phyloP scores from a whole-genome alignment of 108 stramenopile species.

The Cyclotella sp. region DNA sequence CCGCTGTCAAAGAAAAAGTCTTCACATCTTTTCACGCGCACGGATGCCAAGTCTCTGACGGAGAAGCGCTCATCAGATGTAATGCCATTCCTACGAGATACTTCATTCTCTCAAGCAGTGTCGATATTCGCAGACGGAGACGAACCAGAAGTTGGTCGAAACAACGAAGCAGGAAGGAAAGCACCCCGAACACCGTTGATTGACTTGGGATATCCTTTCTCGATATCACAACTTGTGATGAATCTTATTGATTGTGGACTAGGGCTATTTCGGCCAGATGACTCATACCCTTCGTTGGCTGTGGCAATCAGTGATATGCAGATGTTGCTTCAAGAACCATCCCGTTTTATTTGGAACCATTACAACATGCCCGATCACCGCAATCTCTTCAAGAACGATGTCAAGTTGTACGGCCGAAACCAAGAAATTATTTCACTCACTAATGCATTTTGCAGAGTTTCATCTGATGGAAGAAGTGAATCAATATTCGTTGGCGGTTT shows the following conservation, averaged over 20 bases:
- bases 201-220: slow-evolving; percentile 13
- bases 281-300: slow-evolving; percentile 18
- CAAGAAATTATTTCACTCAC: slow-evolving; percentile 22
- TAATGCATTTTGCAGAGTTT: slow-evolving; percentile 36
- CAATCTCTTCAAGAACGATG: neutral
- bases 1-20: too few species aligned
- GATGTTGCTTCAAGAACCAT: slow-evolving; percentile 23
- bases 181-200: neutral
- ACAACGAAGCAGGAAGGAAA: neutral
- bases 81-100: too few species aligned
- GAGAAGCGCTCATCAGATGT: too few species aligned
- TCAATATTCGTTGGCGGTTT: slow-evolving; percentile 36
- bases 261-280: neutral
- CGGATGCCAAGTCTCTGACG: too few species aligned
- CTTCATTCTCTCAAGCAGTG: too few species aligned
- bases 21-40: too few species aligned
- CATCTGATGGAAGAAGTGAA: slow-evolving; percentile 24
- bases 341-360: slow-evolving; percentile 15
- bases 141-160: neutral
- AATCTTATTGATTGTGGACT: slow-evolving; percentile 14
- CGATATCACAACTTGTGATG: slow-evolving; percentile 13
- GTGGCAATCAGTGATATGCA: slow-evolving; percentile 22
- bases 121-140: neutral
- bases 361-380: neutral
- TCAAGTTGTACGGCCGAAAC: slow-evolving; percentile 27